Base-by-base conservation (phyloP, 2,329 filamentous ascomycete species). In the Canariomyces notabilis region DNA sequence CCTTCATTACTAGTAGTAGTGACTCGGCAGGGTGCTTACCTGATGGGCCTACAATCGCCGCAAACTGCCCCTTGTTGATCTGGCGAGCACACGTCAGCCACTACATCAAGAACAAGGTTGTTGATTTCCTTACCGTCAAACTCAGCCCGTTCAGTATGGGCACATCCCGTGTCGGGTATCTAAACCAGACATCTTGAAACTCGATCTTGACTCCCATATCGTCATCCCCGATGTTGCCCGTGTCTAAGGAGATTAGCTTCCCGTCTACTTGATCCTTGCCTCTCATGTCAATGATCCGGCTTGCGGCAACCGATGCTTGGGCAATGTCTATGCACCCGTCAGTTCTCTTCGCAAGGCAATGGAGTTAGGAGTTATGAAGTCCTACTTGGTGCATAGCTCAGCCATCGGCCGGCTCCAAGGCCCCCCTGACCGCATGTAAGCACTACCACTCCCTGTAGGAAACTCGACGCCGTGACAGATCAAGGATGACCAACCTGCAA, bases 121-220 rank as follows among this genome's bases (percentile, higher is more conserved):
- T 12, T 14, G 2, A 1, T 3, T 16, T 36, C 63, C 72, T 62
- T 61, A 91, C 75, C 0, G 65, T 67, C 26, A 80, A 65, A 59
- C 80, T 74, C 15, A 85, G 64, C 0, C 82, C 83, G 20, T 79
- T 77, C 7, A 87, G 72, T 1, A 87, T 81, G n/a, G 80, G 78
- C 46, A 82, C 79, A 48, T 85, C 81, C 4, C 83, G 72, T 1
- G 81, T 84, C 2, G 83, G 82, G 55, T 87, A 87, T 36, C 79
- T 71, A 69, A 87, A 87, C 61, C 83, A 81, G 3, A 87, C 81
- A 50, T 83, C 75, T 15, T 76, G 72, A 60, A 87, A 83, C 57
- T 87, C 80, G 53, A 87, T 75, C 34, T 70, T 69, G 29, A 61
- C 60, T 7, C 61, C 60, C 48, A 54, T 57, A 36, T 63, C 60